A percentile compares a stretch with the other conserved stretches of the same genome.
phyloP scores from a whole-genome alignment of 2,329 filamentous ascomycete species.

The Aureobasidium uvarum region DNA sequence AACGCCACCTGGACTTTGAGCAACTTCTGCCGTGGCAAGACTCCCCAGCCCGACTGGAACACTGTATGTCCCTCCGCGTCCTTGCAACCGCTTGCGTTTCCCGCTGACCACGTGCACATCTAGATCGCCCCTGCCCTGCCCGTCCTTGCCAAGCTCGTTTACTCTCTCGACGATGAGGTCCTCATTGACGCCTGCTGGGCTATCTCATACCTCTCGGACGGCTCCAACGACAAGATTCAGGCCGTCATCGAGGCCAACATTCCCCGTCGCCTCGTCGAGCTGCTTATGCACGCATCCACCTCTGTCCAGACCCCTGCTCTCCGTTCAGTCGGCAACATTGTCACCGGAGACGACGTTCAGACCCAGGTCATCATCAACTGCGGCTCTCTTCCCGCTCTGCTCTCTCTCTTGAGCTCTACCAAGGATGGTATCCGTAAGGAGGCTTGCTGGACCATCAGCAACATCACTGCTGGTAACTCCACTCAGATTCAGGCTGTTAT shows the following conservation, averaged over 20 bases:
- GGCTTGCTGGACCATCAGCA: constrained; percentile 99
- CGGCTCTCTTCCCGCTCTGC: constrained; percentile 84
- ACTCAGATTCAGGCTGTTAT: constrained; percentile 96
- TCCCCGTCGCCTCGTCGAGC: constrained; percentile 89
- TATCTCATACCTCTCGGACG: constrained; percentile 97
- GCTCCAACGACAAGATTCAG: constrained; percentile 98
- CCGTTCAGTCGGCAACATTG: constrained; percentile 96
- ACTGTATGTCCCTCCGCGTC: constrained; percentile 63
- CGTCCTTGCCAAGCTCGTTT: constrained; percentile 94
- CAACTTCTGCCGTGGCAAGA: constrained; percentile 99
- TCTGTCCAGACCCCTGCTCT: constrained; percentile 97
- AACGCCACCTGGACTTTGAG: constrained; percentile 99
- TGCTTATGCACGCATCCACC: constrained; percentile 96
- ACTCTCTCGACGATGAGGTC: constrained; percentile 97
- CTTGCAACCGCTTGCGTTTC: constrained; percentile 16
- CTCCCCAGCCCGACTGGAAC: constrained; percentile 95
- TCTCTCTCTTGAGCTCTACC: constrained; percentile 90
- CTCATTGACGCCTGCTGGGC: constrained; percentile 99
- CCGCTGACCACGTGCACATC: constrained; percentile 24
- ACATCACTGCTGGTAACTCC: constrained; percentile 97
- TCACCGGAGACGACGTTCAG: constrained; percentile 97
- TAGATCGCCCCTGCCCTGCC: constrained; percentile 93
- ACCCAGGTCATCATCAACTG: constrained; percentile 99
- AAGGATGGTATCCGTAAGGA: constrained; percentile 99
- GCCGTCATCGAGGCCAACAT: constrained; percentile 98